phyloP scores from a whole-genome alignment of 2,329 filamentous ascomycete species.

The Claviceps fusiformis region DNA sequence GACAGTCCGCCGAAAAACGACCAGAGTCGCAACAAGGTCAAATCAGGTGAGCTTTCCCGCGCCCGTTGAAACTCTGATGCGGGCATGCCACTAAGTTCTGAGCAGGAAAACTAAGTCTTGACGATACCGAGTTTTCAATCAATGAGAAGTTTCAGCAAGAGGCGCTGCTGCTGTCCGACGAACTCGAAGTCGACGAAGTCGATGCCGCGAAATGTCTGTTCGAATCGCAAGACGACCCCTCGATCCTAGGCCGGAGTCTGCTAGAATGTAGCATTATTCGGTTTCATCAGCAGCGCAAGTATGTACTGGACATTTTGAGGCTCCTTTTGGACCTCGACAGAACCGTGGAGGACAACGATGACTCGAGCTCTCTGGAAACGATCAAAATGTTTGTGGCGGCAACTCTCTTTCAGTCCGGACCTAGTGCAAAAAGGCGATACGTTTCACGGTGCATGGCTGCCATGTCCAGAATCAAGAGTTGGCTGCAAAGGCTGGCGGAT shows the following conservation, averaged over 20 bases:
- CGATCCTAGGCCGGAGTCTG: conserved; percentile 56
- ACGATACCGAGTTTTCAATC: conserved; percentile 61
- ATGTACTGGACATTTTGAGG: conserved; percentile 70
- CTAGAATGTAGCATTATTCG: conserved; percentile 70
- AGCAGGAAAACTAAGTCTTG: conserved; percentile 61
- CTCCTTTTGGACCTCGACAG: conserved; percentile 58
- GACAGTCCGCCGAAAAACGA: conserved; percentile 64
- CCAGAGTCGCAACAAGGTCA: conserved; percentile 57
- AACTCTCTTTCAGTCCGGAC: conserved; percentile 18
- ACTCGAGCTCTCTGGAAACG: conserved; percentile 17
- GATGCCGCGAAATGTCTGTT: conserved; percentile 67
- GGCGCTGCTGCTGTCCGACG: conserved; percentile 69
- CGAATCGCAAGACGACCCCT: conserved; percentile 55
- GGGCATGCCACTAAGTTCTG: conserved; percentile 7
- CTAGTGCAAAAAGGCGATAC: conserved; percentile 42
- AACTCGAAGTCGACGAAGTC: conserved; percentile 79
- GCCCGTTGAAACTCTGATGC: not conserved
- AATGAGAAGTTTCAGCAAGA: conserved; percentile 82
- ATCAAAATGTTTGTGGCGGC: conserved; percentile 22
- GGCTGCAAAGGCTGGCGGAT: conserved; percentile 64
- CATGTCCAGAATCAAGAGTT: conserved; percentile 64
- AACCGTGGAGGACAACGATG: conserved; percentile 38
- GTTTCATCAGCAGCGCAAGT: conserved; percentile 77
- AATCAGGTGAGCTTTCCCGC: conserved; percentile 40
- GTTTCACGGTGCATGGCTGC: conserved; percentile 61